Percentiles rank a stretch among this genome's conserved stretches.
Conservation (phyloP, 2,329 filamentous ascomycete species). For the Aspergillus sp. region DNA sequence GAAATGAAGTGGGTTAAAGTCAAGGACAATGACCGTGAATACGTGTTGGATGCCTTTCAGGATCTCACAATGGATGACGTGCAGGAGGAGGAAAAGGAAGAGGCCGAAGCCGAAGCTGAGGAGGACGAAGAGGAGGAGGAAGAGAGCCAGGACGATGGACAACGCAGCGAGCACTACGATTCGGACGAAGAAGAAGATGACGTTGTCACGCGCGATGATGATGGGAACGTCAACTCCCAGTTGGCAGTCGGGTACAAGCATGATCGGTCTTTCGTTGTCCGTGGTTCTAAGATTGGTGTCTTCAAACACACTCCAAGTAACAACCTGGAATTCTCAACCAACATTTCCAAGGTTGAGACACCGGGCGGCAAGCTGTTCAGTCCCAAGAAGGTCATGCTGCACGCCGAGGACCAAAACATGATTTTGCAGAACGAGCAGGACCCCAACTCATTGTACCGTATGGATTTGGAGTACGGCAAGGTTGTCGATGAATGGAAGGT, state of each 20-base stretch:
- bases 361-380: constrained; percentile 80
- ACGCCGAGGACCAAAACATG: constrained; percentile 82
- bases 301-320: constrained; percentile 95
- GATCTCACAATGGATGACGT: constrained; percentile 87
- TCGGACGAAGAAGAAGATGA: constrained; percentile 74
- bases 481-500: constrained; percentile 98
- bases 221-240: constrained; percentile 83
- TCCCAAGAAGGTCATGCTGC: constrained; percentile 94
- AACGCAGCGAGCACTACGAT: constrained; percentile 65
- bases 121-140: constrained; percentile 55
- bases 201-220: constrained; percentile 56
- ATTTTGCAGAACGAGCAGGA: constrained; percentile 75
- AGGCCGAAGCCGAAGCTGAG: constrained; percentile 46
- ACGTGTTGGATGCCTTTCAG: constrained; percentile 90
- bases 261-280: constrained; percentile 92
- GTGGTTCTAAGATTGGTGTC: constrained; percentile 95
- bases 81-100: constrained; percentile 48
- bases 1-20: constrained; percentile 89
- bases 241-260: constrained; percentile 95
- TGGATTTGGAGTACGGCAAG: constrained; percentile 97
- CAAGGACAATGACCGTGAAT: constrained; percentile 86
- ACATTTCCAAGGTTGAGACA: constrained; percentile 91
- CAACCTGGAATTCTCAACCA: constrained; percentile 89
- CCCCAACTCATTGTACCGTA: constrained; percentile 85
- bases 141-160: constrained; percentile 54